Percentiles rank a stretch among this genome's conserved stretches.
phyloP scores from a whole-genome alignment of 1,139 yeast genomes.

The Lodderomyces beijingensis region DNA sequence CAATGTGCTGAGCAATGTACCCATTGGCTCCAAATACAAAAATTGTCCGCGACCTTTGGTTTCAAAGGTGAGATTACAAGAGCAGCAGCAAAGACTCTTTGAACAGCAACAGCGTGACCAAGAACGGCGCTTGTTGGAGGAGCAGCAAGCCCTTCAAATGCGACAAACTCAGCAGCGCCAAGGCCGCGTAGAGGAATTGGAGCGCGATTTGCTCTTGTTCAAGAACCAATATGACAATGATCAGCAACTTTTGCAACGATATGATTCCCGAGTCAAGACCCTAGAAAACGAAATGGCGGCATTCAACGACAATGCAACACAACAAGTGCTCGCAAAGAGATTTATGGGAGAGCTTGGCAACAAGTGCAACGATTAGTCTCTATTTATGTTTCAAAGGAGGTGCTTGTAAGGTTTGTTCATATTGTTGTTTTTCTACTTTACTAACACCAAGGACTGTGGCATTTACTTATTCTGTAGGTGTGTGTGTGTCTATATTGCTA shows the following conservation, averaged over 20 bases:
- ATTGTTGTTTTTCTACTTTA: too few species aligned
- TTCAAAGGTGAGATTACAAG: too few species aligned
- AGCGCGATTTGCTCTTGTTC: constrained; percentile 71
- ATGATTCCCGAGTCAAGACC: constrained; percentile 79
- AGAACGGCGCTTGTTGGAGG: constrained; percentile 36
- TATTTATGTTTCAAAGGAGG: too few species aligned
- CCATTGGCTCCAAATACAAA: constrained; percentile 57
- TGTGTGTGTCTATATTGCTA: too few species aligned
- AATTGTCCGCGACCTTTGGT: constrained; percentile 17
- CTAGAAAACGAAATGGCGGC: constrained; percentile 70
- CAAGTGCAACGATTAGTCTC: too few species aligned
- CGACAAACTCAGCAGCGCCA: constrained; percentile 79
- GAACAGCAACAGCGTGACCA: constrained; percentile 77
- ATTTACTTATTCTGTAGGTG: too few species aligned
- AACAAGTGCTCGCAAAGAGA: constrained; percentile 76
- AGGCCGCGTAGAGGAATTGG: constrained; percentile 76
- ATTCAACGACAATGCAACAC: constrained; percentile 62
- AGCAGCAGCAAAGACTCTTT: constrained; percentile 56
- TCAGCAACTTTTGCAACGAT: constrained; percentile 79
- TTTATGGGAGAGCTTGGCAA: too few species aligned
- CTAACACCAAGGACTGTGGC: too few species aligned
- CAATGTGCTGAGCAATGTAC: constrained; percentile 45
- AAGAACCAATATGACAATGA: constrained; percentile 85
- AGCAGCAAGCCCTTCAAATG: constrained; percentile 61
- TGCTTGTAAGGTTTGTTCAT: too few species aligned